These are phyloP conservation scores for Harrya chromipes DNA, from an alignment of 768 basidiomycete genomes.

Conservation along the genomic window DNA sequence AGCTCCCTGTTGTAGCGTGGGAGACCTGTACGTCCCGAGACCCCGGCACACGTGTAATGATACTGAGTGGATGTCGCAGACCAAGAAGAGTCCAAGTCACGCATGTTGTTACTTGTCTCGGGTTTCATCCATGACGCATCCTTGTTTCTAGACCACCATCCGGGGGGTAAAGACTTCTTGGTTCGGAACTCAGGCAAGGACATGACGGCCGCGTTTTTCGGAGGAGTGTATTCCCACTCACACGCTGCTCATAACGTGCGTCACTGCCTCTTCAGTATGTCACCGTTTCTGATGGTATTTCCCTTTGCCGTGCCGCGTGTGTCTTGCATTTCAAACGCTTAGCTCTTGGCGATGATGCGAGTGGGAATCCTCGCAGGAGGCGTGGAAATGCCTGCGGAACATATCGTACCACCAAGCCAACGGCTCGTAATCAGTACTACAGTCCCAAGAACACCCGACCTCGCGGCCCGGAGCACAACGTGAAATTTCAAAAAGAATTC, in stretches of 20 bases:
- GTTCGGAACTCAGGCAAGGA: slow-evolving; percentile 69
- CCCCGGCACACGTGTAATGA: neutral
- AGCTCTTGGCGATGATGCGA: slow-evolving; percentile 77
- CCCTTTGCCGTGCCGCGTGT: neutral
- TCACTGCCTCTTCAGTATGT: slow-evolving; percentile 8
- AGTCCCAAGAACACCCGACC: slow-evolving; percentile 5
- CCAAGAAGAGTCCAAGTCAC: slow-evolving; percentile 61
- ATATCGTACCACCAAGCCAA: slow-evolving; percentile 45
- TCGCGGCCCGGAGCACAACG: neutral
- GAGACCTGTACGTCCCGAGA: slow-evolving; percentile 58
- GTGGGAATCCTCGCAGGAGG: slow-evolving; percentile 66
- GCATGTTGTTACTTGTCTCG: slow-evolving; percentile 67
- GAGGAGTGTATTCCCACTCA: slow-evolving; percentile 79
- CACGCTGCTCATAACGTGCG: slow-evolving; percentile 78
- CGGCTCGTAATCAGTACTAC: slow-evolving; percentile 32
- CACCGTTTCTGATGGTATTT: slow-evolving; percentile 3
- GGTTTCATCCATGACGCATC: slow-evolving; percentile 89
- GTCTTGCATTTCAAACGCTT: neutral
- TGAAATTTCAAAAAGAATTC: neutral
- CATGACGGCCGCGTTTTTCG: slow-evolving; percentile 81
- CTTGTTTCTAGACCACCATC: slow-evolving; percentile 70
- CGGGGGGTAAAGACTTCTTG: slow-evolving; percentile 68
- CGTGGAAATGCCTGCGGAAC: slow-evolving; percentile 47
- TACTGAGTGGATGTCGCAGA: slow-evolving; percentile 37
- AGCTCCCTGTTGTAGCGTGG: slow-evolving; percentile 79